A percentile compares a stretch with the other conserved stretches of the same genome.
Conservation (phyloP, 2,329 filamentous ascomycete genomes). For the Exophiala spinifera region DNA sequence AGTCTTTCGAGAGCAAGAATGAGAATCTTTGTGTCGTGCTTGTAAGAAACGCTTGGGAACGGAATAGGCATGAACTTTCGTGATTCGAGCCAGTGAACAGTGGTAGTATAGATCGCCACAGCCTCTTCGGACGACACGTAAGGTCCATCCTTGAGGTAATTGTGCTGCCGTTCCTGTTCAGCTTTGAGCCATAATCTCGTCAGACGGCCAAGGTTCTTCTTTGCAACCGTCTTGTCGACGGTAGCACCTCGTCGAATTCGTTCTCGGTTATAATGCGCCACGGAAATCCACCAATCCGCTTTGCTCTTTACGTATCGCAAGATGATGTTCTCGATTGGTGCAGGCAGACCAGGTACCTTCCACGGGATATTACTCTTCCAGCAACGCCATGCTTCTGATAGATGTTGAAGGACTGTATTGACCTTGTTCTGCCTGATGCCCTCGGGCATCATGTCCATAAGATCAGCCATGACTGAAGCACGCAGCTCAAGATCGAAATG, state of each 20-base stretch:
- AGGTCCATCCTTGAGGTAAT: slow-evolving; percentile 98
- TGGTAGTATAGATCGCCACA: slow-evolving; percentile 97
- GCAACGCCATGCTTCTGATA: slow-evolving; percentile 97
- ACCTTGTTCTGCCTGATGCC: slow-evolving; percentile 99
- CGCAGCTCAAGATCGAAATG: slow-evolving; percentile 97
- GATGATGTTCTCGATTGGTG: slow-evolving; percentile 98
- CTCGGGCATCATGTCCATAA: slow-evolving; percentile 99
- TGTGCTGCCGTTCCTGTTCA: slow-evolving; percentile 97
- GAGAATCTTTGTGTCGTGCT: slow-evolving; percentile 98
- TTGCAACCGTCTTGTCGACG: slow-evolving; percentile 97
- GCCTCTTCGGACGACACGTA: slow-evolving; percentile 98
- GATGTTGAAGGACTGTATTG: slow-evolving; percentile 92
- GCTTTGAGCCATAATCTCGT: slow-evolving; percentile 96
- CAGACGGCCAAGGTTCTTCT: slow-evolving; percentile 95
- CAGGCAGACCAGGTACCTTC: slow-evolving; percentile 95
- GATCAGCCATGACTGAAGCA: slow-evolving; percentile 96
- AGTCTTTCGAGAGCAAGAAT: slow-evolving; percentile 91
- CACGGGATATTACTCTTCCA: slow-evolving; percentile 99
- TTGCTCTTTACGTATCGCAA: slow-evolving; percentile 98
- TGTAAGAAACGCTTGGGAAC: slow-evolving; percentile 98
- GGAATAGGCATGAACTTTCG: slow-evolving; percentile 98
- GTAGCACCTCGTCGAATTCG: slow-evolving; percentile 94
- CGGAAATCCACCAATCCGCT: slow-evolving; percentile 99
- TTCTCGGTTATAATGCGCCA: slow-evolving; percentile 97
- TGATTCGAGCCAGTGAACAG: slow-evolving; percentile 97